Conservation (phyloP, 2,329 filamentous ascomycete genomes). For the Xylariaceae sp. region DNA sequence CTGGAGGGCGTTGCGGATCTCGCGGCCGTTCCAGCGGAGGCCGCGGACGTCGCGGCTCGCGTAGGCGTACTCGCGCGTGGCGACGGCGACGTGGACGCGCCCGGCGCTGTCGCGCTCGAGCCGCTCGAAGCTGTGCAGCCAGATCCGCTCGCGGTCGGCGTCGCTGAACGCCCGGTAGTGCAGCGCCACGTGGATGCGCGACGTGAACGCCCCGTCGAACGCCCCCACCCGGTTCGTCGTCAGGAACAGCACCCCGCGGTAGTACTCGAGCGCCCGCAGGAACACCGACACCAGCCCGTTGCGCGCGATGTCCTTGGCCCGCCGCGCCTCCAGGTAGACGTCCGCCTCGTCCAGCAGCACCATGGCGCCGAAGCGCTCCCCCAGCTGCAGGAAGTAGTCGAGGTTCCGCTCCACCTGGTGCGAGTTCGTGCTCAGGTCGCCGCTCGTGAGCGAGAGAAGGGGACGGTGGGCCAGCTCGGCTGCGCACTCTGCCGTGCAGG, state of each 20-base stretch:
- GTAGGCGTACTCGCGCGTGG: conserved; percentile 45
- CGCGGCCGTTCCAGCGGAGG: conserved; percentile 43
- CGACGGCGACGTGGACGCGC: conserved; percentile 41
- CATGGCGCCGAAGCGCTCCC: conserved; percentile 53
- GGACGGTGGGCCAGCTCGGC: conserved; percentile 54
- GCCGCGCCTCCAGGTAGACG: conserved; percentile 59
- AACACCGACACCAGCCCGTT: conserved; percentile 54
- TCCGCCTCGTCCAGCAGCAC: conserved; percentile 63
- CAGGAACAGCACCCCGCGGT: conserved; percentile 53
- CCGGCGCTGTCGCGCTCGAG: conserved; percentile 45
- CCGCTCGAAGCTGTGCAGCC: conserved; percentile 50
- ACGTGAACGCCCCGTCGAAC: conserved; percentile 53
- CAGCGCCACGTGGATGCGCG: conserved; percentile 52
- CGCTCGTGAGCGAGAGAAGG: conserved; percentile 54
- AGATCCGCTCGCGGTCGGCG: conserved; percentile 48
- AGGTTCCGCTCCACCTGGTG: conserved; percentile 47
- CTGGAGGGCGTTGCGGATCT: conserved; percentile 41
- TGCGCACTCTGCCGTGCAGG: conserved; percentile 58
- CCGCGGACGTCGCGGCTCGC: conserved; percentile 40
- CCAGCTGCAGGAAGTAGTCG: conserved; percentile 52
- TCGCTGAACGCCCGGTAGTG: conserved; percentile 48
- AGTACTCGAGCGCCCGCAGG: conserved; percentile 55
- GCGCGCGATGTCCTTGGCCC: conserved; percentile 45
- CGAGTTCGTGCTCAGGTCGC: conserved; percentile 48
- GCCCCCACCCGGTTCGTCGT: conserved; percentile 53